Evolutionary conservation across 768 basidiomycete species (phyloP).

Genomic region (Cytidiella melzeri): DNA sequence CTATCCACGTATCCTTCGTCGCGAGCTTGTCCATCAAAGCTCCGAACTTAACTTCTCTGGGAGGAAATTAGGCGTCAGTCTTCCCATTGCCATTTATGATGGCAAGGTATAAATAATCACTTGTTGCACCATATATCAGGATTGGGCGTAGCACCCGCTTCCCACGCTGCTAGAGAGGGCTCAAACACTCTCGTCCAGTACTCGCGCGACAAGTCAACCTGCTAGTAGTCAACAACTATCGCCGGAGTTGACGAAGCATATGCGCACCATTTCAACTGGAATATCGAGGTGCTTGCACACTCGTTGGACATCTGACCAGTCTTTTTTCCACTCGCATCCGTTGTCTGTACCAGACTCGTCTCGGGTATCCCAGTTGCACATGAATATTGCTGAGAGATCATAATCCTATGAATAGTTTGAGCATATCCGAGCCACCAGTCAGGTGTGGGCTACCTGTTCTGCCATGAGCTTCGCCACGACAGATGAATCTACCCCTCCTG

Average conservation of each 20-base stretch:
- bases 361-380: constrained; percentile 93
- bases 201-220: constrained; percentile 85
- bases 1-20: constrained; percentile 53
- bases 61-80: too few species aligned
- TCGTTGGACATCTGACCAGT: constrained; percentile 85
- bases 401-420: constrained; percentile 47
- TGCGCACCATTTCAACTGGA: constrained; percentile 64
- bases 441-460: constrained; percentile 41
- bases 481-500: constrained; percentile 93
- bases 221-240: background rate
- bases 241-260: background rate
- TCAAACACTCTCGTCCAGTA: constrained; percentile 93
- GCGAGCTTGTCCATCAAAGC: constrained; percentile 66
- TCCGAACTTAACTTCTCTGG: constrained; percentile 88
- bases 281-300: constrained; percentile 72
- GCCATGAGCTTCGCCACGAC: constrained; percentile 76
- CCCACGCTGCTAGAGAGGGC: constrained; percentile 75
- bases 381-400: constrained; percentile 83
- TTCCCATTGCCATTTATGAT: background rate
- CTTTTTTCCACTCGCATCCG: constrained; percentile 95
- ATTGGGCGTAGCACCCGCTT: constrained; percentile 78
- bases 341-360: constrained; percentile 73
- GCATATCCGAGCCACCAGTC: background rate
- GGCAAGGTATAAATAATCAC: constrained; percentile 37
- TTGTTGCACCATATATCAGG: constrained; percentile 92